Conservation (phyloP, 768 basidiomycete species). For the Symmetrospora coprosmae region DNA sequence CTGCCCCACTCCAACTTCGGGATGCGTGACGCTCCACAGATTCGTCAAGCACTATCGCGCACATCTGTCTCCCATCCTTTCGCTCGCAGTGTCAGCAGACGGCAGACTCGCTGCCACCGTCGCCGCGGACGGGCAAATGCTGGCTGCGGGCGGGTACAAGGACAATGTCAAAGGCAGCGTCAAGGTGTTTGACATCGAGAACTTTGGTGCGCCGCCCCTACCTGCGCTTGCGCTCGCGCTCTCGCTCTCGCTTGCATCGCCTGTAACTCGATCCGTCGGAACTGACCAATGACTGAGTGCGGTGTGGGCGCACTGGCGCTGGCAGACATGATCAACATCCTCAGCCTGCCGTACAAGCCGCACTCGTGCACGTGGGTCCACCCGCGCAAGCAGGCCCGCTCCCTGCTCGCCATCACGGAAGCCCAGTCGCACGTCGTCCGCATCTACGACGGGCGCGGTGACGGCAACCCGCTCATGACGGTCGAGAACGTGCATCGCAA, state of each 20-base stretch:
- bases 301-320: background rate
- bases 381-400: slow-evolving; percentile 67
- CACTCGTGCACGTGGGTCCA: slow-evolving; percentile 93
- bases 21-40: slow-evolving; percentile 15
- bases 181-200: slow-evolving; percentile 93
- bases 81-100: slow-evolving; percentile 74
- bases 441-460: slow-evolving; percentile 84
- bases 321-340: slow-evolving; percentile 96
- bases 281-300: too few species aligned
- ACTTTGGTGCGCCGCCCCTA: slow-evolving; percentile 69
- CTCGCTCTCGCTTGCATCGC: background rate
- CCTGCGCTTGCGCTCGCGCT: too few species aligned
- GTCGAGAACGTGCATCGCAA: slow-evolving; percentile 60
- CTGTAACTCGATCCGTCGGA: too few species aligned
- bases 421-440: slow-evolving; percentile 56
- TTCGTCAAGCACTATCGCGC: slow-evolving; percentile 98
- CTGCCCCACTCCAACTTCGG: too few species aligned
- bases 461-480: slow-evolving; percentile 58
- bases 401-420: slow-evolving; percentile 79
- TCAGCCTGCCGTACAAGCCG: slow-evolving; percentile 73
- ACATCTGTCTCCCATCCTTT: slow-evolving; percentile 62
- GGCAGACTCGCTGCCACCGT: slow-evolving; percentile 83
- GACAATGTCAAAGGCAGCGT: slow-evolving; percentile 47
- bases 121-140: slow-evolving; percentile 50
- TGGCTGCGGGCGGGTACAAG: slow-evolving; percentile 24